Conservation (phyloP, 257 asterid genomes). For the Solanum sitiens region DNA sequence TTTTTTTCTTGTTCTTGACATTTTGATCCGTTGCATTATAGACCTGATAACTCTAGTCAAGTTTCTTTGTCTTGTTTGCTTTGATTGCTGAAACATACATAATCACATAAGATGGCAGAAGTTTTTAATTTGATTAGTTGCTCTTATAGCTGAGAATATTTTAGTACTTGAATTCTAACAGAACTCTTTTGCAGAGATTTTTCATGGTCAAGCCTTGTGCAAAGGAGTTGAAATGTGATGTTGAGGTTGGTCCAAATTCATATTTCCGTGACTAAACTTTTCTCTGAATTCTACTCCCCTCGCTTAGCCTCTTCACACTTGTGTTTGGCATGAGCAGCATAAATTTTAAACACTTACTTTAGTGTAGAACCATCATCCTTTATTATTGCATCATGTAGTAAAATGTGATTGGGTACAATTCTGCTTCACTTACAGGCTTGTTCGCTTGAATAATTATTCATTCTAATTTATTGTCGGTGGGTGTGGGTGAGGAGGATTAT, state of each 20-base stretch:
- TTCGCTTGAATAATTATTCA: background rate
- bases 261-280: background rate
- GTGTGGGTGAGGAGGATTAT: background rate
- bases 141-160: background rate
- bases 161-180: conserved; percentile 5
- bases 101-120: background rate
- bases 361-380: background rate
- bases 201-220: conserved; percentile 93
- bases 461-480: background rate
- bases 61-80: background rate
- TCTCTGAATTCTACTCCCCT: background rate
- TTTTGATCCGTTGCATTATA: background rate
- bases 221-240: conserved; percentile 96
- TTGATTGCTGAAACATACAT: background rate
- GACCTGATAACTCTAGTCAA: background rate
- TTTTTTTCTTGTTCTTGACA: background rate
- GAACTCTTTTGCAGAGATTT: conserved; percentile 60
- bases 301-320: background rate
- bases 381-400: background rate
- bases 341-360: background rate
- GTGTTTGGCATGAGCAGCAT: background rate
- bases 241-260: conserved; percentile 56
- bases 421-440: background rate
- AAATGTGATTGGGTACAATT: background rate
- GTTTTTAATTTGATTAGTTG: background rate